Conservation (phyloP, 2,329 filamentous ascomycete genomes). For the Huntiella abstrusa region DNA sequence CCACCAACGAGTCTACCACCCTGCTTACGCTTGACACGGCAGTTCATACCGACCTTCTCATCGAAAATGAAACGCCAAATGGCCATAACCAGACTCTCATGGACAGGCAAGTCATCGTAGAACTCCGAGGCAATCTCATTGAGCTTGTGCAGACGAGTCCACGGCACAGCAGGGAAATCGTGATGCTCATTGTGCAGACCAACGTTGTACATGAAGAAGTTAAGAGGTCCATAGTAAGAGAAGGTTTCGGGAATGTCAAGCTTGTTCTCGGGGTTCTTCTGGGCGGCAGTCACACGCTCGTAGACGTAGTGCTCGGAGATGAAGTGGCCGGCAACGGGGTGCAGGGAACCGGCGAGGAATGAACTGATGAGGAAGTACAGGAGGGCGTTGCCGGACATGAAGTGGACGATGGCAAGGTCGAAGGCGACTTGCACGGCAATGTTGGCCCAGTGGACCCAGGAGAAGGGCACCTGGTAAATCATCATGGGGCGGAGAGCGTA, state of each 20-base stretch:
- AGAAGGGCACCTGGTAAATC: conserved; percentile 77
- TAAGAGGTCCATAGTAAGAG: conserved; percentile 87
- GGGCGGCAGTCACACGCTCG: conserved; percentile 37
- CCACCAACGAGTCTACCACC: conserved; percentile 45
- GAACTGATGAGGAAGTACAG: conserved; percentile 75
- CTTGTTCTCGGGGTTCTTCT: conserved; percentile 36
- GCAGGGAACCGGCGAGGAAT: conserved; percentile 82
- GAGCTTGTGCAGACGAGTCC: conserved; percentile 66
- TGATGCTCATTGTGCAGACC: conserved; percentile 98
- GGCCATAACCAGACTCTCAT: conserved; percentile 80
- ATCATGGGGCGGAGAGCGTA: conserved; percentile 93
- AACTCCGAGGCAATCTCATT: conserved; percentile 75
- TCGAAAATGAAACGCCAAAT: conserved; percentile 95
- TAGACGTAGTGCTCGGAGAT: conserved; percentile 95
- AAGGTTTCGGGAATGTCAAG: conserved; percentile 78
- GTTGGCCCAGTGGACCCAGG: conserved; percentile 68
- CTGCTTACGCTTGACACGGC: conserved; percentile 78
- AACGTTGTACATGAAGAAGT: conserved; percentile 89
- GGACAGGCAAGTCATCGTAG: conserved; percentile 69
- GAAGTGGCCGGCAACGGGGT: conserved; percentile 92
- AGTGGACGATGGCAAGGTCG: conserved; percentile 48
- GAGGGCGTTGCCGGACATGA: conserved; percentile 44
- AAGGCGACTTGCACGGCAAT: conserved; percentile 58
- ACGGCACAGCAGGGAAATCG: conserved; percentile 92
- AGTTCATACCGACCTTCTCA: conserved; percentile 72